phyloP scores from a whole-genome alignment of 2,329 filamentous ascomycete genomes.

The Pyricularia sp. region DNA sequence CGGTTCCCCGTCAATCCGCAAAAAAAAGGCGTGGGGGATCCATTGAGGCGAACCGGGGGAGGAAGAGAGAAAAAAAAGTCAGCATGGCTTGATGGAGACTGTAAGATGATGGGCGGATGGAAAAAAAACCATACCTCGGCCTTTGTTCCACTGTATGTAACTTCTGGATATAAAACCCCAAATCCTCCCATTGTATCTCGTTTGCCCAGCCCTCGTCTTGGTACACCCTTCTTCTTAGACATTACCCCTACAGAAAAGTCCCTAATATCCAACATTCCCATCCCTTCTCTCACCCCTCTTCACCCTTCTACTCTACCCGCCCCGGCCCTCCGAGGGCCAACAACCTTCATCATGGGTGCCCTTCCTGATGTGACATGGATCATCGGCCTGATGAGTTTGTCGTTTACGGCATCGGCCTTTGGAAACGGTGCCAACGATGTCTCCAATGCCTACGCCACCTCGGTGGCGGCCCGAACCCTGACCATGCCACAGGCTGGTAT shows the following conservation, averaged over 20 bases:
- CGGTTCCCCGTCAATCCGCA: neutral
- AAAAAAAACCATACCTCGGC: neutral
- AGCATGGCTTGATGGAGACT: neutral
- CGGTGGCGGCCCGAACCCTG: neutral
- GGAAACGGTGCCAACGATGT: constrained; percentile 4
- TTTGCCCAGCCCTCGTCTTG: too few species aligned
- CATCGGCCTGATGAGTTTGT: neutral
- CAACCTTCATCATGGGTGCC: neutral
- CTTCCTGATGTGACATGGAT: constrained; percentile 2
- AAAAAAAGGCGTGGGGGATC: neutral
- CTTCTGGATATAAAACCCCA: too few species aligned
- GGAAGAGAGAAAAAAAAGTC: neutral
- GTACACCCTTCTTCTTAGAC: too few species aligned
- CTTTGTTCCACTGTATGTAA: too few species aligned
- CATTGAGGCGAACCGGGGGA: neutral
- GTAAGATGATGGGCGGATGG: neutral
- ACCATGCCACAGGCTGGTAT: neutral
- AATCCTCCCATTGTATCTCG: too few species aligned
- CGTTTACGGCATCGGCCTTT: neutral
- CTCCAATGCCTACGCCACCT: neutral
- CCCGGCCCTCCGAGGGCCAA: neutral
- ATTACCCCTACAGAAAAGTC: too few species aligned
- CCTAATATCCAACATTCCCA: neutral
- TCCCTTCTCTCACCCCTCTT: neutral
- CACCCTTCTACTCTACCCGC: neutral